Base-by-base conservation (phyloP, 768 basidiomycete species). In the Tylopilus felleus region DNA sequence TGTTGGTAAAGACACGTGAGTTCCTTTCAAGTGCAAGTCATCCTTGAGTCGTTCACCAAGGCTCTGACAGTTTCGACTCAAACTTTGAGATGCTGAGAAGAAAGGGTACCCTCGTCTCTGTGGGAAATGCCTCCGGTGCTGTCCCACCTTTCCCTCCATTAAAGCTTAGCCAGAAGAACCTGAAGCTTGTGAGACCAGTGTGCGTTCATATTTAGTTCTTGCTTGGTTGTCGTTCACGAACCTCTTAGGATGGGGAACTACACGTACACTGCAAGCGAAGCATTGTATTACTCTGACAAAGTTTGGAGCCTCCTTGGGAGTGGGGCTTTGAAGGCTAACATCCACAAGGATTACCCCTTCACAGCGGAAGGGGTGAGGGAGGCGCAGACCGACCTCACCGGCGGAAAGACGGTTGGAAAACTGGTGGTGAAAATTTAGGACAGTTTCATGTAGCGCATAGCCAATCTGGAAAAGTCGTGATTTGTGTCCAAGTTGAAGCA, bases 1-100 rank as follows among this genome's bases (percentile, higher is more conserved):
- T 27, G 93, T 99, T n/a, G 96, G 96, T 2, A 95, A 90, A 75
- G 90, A 93, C 68, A 98, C 94, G 81, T 95, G 72, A 53, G 88
- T 77, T 21, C 33, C 16, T 5, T 28, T 10, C 10, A 1, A 16
- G 23, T 25, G 6, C 13, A 28, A 27, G 38, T 22, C 52, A 12
- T 35, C 52, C 27, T 16, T 8, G 35, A 36, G 9, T 44, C 55
- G 23, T 42, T 53, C 48, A 62, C 21, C 39, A 40, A 1, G 12
- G 2, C 40, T 22, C 50, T 38, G 23, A 14, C 60, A 90, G 88
- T 6, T 89, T 88, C 66, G 88, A 91, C 56, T 78, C 79, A 56
- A 78, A 95, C 74, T 90, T 96, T 73, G 80, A 85, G 68, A 75
- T 93, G 70, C 77, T 90, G 60, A 82, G 82, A 60, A 78, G 92